Evolutionary conservation across 2,329 filamentous ascomycete species (phyloP), one percentile per base, ranked within the genome.

Genomic region (Purpureocillium takamizusanense): DNA sequence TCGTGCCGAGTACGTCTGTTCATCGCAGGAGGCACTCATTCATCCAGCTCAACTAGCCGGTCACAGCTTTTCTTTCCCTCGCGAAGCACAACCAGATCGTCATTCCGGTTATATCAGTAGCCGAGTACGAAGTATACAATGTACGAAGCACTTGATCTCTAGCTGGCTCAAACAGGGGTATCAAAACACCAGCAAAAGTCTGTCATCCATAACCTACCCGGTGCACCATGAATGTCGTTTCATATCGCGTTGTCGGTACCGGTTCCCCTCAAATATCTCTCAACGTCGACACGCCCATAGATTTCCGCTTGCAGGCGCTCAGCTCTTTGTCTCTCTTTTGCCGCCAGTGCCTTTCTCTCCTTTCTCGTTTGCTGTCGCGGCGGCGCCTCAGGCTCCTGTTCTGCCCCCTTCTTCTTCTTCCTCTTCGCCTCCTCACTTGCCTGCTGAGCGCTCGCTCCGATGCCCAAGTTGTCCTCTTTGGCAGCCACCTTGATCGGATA

Each of bases 391-490:
- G n/a, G n/a, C n/a, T n/a, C n/a, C n/a, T n/a, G n/a, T n/a, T n/a
- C n/a, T n/a, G n/a, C n/a, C 50, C 63, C 61, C 39, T 64, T 65
- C 38, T 59, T 62, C 45, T 57, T 58, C 47, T 65, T 66, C 42
- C 59, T 58, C 47, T 67, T 61, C 4, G 30, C 16, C 4, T 31
- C 33, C 28, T 39, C 35, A 9, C n/a, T 30, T 12, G 29, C n/a
- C n/a, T 16, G 6, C 33, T 27, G 33, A 8, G 67, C 51, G 21
- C 56, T 46, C 4, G 72, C 67, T 0, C 88, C 87, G 18, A 95
- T 59, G 0, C 89, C 90, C 7, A 83, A 64, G 4, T 74, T 87
- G 53, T 90, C 78, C 32, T 80, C 73, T 61, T 95, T 95, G 39
- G 73, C 65, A 42, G 70, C 73, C 1, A 76, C 66, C 54, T 87